Conservation (phyloP, 164 flowering plant genomes). For the Umbellularia californica region DNA sequence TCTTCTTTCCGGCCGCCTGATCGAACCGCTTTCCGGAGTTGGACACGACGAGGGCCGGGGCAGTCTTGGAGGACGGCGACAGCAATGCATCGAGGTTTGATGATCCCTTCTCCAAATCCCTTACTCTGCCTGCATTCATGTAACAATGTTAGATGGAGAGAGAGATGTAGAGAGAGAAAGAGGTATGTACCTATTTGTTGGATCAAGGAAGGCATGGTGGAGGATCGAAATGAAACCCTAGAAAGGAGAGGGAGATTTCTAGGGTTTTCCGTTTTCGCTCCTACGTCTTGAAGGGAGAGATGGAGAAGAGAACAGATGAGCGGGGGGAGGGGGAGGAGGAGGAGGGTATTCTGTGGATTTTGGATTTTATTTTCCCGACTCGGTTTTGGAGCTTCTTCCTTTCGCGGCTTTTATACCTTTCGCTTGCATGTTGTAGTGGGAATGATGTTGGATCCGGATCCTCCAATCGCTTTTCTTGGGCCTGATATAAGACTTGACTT, state of each 20-base stretch:
- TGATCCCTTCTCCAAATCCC: neutral
- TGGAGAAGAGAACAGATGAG: no score
- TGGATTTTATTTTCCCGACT: neutral
- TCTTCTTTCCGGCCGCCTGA: constrained; percentile 51
- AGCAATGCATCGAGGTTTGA: neutral
- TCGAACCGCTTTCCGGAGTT: constrained; percentile 69
- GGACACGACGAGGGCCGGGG: constrained; percentile 50
- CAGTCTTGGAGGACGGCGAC: neutral
- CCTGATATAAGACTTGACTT: no score
- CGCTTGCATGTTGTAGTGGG: neutral
- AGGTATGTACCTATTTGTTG: neutral
- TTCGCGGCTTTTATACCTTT: neutral
- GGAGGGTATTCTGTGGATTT: no score
- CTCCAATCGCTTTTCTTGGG: no score
- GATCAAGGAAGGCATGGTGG: no score
- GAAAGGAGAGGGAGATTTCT: neutral
- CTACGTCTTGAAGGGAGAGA: no score
- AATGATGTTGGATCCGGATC: no score
- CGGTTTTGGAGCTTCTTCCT: neutral
- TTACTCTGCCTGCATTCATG: neutral
- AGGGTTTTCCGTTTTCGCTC: neutral
- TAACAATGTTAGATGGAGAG: neutral
- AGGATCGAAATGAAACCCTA: no score
- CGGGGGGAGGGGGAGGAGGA: no score
- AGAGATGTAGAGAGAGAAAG: neutral